Evolutionary conservation across 2,329 filamentous ascomycete genomes (phyloP), one percentile per base, ranked within the genome.

Genomic region (Ceratocystis papillata): DNA sequence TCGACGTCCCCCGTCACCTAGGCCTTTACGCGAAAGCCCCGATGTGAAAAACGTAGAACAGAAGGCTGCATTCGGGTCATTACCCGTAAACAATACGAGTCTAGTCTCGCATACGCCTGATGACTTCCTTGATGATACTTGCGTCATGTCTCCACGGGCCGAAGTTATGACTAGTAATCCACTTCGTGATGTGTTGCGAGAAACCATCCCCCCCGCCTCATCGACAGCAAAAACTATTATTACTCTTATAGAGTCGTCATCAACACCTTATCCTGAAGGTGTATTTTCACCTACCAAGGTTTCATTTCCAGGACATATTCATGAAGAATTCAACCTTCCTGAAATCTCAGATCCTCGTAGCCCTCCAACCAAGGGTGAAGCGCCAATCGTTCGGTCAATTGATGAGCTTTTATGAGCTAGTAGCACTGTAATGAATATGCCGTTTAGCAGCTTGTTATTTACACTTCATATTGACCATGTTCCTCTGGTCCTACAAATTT

Each of bases 331-430:
- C 57, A 77, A 79, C 46, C 81, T 81, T 10, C 71, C 76, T 2
- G 79, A 81, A 68, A 75, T 78, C 10, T 79, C 78, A 15, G 87
- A 92, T 72, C 89, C 89, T 15, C 78, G 89, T 70, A 91, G 88
- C 73, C 88, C 88, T 17, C 86, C 87, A 0, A 88, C 87, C 12
- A 84, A 83, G 71, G 88, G 88, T 48, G 87, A 88, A 73, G 85
- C 84, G 67, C 87, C 88, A 2, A 91, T 93, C 68, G 84, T 86
- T 63, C 80, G 88, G 66, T 91, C 87, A 67, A 93, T 93, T 71
- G 87, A 89, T 73, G 88, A 91, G 72, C 79, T 90, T 63, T 78
- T 92, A 28, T 53, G 15, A 53, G 22, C 3, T 10, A 15, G 25
- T 25, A 28, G 20, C 15, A 12, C 7, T 15, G 8, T n/a, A 28